Evolutionary conservation across 257 asterid genomes (phyloP), one percentile per base, ranked within the genome.

Genomic region (Solanum chiquidenum): DNA sequence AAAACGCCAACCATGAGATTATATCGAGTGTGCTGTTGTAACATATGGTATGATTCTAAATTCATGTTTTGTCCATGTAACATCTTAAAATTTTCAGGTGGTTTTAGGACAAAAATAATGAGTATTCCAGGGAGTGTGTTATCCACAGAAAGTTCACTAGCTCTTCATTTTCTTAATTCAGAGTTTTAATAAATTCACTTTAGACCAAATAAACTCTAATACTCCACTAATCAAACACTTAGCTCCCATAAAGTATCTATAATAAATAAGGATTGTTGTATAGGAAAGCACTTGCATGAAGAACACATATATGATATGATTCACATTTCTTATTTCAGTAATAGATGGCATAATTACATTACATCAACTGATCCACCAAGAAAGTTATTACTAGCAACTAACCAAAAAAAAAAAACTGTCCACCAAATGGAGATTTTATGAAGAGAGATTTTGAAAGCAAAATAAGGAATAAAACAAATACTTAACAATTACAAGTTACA

Each of bases 91-190:
- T 71, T 71, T 71, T 29, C 75, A 34, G n/a, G 77, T 72, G 14
- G 79, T 33, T 33, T 72, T 33, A 31, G 76, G n/a, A 72, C 44
- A 72, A 13, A 72, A 33, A 72, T 72, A 72, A 72, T 33, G 79
- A 73, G 73, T 85, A 91, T 85, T 76, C 2, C 23, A 68, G 83
- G 86, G 71, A 93, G 95, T 90, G 96, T 93, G 94, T 83, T 46
- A 77, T 87, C 88, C 72, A 83, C 68, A n/a, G 55, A 10, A 60
- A 40, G 33, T 6, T 66, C 83, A 85, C 72, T 62, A 33, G n/a
- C 44, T 33, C 64, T 40, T 83, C 66, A 37, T 42, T 83, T 49
- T 23, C 4, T 73, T 73, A 73, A 35, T 21, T 38, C 58, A n/a
- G 58, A 75, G 33, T 75, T 5, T 12, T 9, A 37, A 37, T 21